phyloP scores from a whole-genome alignment of 495 filamentous ascomycete genomes.

The Sabuloglossum arenarium region DNA sequence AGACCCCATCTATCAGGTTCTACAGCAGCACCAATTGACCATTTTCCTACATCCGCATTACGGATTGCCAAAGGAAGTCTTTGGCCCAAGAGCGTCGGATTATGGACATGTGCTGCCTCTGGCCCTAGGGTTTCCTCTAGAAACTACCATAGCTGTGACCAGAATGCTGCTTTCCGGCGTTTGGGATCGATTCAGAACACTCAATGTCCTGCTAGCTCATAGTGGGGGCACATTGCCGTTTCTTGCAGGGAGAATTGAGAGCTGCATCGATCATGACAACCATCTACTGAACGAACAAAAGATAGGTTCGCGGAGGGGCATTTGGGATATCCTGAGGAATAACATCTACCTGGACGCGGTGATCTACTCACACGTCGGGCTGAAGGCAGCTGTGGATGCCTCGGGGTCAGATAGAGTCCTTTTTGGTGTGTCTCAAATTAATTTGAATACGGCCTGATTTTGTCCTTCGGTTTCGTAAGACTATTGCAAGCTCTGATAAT shows the following conservation, averaged over 20 bases:
- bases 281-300: constrained; percentile 31
- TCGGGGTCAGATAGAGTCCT: constrained; percentile 45
- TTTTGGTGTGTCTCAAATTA: constrained; percentile 34
- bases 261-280: constrained; percentile 67
- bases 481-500: constrained; percentile 21
- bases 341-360: constrained; percentile 88
- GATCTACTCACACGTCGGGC: constrained; percentile 50
- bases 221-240: constrained; percentile 79
- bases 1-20: constrained; percentile 44
- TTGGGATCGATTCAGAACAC: constrained; percentile 52
- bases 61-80: constrained; percentile 60
- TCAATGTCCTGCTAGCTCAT: constrained; percentile 68
- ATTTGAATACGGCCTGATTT: neutral
- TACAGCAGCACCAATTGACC: constrained; percentile 39
- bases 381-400: constrained; percentile 50
- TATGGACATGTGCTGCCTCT: constrained; percentile 84
- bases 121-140: constrained; percentile 75
- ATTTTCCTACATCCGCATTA: constrained; percentile 92
- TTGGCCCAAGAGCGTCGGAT: constrained; percentile 42
- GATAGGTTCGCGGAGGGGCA: constrained; percentile 22
- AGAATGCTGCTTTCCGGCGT: constrained; percentile 71
- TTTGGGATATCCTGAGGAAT: constrained; percentile 68
- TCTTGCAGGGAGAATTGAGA: constrained; percentile 72
- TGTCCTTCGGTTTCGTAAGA: neutral
- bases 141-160: constrained; percentile 81